phyloP scores from a whole-genome alignment of 805 yeast genomes.

The Candida krabiensis region DNA sequence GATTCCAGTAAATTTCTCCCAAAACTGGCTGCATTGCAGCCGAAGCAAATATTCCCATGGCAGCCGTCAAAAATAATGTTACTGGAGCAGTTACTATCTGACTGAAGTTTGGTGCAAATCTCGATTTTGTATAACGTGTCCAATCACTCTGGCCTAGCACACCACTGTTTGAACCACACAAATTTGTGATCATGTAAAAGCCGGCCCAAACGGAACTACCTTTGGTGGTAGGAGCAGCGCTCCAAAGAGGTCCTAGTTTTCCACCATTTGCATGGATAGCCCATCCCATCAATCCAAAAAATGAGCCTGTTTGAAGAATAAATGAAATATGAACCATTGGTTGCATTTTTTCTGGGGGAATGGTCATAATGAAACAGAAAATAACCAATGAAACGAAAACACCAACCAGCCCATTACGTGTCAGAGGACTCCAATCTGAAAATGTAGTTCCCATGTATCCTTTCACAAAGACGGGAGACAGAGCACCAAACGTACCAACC shows the following conservation, averaged over 20 bases:
- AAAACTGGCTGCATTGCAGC: constrained; percentile 54
- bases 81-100: constrained; percentile 29
- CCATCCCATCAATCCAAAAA: constrained; percentile 26
- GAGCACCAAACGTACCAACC: constrained; percentile 38
- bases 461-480: constrained; percentile 35
- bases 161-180: constrained; percentile 42
- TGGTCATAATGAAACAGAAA: constrained; percentile 41
- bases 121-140: constrained; percentile 35
- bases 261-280: constrained; percentile 35
- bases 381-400: constrained; percentile 31
- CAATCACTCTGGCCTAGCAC: constrained; percentile 44
- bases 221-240: constrained; percentile 18
- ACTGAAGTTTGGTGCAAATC: constrained; percentile 23
- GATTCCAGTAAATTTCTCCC: constrained; percentile 52
- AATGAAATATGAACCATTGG: constrained; percentile 25
- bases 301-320: constrained; percentile 26
- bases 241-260: constrained; percentile 27
- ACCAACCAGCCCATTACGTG: constrained; percentile 42
- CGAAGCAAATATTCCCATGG: constrained; percentile 50
- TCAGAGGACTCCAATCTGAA: constrained; percentile 32
- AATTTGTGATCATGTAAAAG: constrained; percentile 38
- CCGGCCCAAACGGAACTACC: constrained; percentile 39
- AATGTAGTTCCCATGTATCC: constrained; percentile 27
- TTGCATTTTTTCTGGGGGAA: constrained; percentile 34
- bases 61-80: constrained; percentile 75